These are phyloP conservation scores for Bertia moriformis DNA, from an alignment of 2,329 filamentous ascomycete genomes.

Conservation along the genomic window DNA sequence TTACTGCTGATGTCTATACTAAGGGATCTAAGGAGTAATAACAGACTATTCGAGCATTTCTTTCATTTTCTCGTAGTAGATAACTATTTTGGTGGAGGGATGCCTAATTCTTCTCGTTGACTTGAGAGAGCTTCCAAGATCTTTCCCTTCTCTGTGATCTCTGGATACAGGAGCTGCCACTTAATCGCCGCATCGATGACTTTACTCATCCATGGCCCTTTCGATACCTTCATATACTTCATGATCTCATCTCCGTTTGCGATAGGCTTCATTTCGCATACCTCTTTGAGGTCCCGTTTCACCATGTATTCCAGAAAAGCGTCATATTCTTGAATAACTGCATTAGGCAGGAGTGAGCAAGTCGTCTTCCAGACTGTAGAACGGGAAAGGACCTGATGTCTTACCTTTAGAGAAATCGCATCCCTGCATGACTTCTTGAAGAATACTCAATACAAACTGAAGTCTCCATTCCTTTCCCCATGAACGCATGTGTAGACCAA, in stretches of 20 bases:
- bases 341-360: background rate
- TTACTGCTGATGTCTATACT: no score
- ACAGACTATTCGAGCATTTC: background rate
- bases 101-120: background rate
- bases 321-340: constrained; percentile 1
- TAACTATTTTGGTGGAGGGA: no score
- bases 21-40: background rate
- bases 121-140: background rate
- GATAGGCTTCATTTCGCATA: background rate
- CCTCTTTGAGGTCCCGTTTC: background rate
- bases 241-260: background rate
- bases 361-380: background rate
- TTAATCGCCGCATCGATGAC: background rate
- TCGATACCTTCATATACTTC: background rate
- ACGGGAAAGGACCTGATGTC: constrained; percentile 3
- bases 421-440: constrained; percentile 20
- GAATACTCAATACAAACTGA: constrained; percentile 18
- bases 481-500: constrained; percentile 16
- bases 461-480: constrained; percentile 22
- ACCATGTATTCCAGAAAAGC: background rate
- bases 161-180: constrained; percentile 1
- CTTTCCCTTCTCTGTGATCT: background rate
- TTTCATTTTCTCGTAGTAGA: background rate
- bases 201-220: background rate
- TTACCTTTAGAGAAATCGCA: constrained; percentile 14